phyloP scores from a whole-genome alignment of 495 filamentous ascomycete species.

The Bombardia bombarda region DNA sequence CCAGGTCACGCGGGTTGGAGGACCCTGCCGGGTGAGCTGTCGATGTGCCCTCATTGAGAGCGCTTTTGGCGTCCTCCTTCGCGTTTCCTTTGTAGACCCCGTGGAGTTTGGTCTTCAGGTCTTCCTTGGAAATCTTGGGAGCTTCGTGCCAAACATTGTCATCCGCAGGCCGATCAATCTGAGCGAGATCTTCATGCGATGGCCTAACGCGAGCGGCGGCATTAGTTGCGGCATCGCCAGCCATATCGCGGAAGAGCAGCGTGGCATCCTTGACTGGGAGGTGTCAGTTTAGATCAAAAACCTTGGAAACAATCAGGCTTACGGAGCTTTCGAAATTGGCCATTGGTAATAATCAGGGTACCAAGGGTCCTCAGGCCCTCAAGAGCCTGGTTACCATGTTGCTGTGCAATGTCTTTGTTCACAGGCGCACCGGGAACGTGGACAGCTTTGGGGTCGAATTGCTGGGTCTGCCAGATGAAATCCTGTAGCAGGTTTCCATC shows the following conservation, averaged over 20 bases:
- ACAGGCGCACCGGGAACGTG: conserved; percentile 56
- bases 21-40: conserved; percentile 20
- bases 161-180: conserved; percentile 75
- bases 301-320: too few relatives aligned
- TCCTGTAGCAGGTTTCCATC: conserved; percentile 90
- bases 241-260: conserved; percentile 77
- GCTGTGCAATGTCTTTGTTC: conserved; percentile 64
- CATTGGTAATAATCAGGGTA: conserved; percentile 86
- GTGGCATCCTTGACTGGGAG: conserved; percentile 84
- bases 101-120: conserved; percentile 59
- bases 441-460: conserved; percentile 56
- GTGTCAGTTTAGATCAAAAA: conserved; percentile 38
- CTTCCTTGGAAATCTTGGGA: conserved; percentile 66
- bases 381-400: conserved; percentile 71
- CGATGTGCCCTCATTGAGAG: conserved; percentile 16
- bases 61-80: conserved; percentile 47
- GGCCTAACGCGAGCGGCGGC: conserved; percentile 75
- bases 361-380: conserved; percentile 87
- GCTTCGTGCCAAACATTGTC: conserved; percentile 93
- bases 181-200: conserved; percentile 62
- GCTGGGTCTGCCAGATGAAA: conserved; percentile 88
- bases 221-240: conserved; percentile 78
- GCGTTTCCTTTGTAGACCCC: conserved; percentile 43
- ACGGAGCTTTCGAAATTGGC: conserved; percentile 92
- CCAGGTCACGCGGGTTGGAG: conserved; percentile 15